These are phyloP conservation scores for Melaleuca quinquenervia DNA, from an alignment of 345 rosid species.

Conservation along the genomic window DNA sequence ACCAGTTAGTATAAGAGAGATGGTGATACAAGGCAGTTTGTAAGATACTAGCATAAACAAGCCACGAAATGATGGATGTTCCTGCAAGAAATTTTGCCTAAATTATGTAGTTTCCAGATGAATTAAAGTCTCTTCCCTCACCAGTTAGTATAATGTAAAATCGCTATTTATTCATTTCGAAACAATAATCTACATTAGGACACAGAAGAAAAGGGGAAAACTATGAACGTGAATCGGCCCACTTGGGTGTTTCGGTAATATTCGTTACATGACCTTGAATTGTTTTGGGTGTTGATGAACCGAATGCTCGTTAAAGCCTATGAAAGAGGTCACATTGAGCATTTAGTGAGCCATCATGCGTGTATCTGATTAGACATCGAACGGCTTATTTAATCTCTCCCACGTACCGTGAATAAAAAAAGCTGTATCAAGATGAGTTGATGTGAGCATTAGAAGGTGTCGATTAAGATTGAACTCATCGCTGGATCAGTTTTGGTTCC, in stretches of 20 bases:
- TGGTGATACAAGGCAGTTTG: slow-evolving; percentile 38
- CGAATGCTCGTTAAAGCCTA: neutral
- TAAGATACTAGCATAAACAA: slow-evolving; percentile 36
- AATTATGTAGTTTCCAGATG: neutral
- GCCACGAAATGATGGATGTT: neutral
- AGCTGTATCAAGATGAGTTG: no score
- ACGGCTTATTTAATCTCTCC: neutral
- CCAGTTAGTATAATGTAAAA: neutral
- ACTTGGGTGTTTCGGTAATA: neutral
- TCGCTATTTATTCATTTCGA: neutral
- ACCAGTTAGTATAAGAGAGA: slow-evolving; percentile 7
- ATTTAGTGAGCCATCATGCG: neutral
- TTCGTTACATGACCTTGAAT: neutral
- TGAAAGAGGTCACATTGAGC: neutral
- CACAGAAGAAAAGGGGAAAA: neutral
- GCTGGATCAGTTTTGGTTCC: neutral
- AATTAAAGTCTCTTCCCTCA: neutral
- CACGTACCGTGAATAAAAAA: no score
- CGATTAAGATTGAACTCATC: neutral
- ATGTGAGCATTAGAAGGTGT: no score
- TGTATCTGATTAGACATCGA: neutral
- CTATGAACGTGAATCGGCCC: neutral
- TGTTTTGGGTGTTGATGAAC: neutral
- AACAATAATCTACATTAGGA: neutral
- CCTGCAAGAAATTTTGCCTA: slow-evolving; percentile 11